Conservation (phyloP, 176 grass and related monocot species). For the Carex parvula region DNA sequence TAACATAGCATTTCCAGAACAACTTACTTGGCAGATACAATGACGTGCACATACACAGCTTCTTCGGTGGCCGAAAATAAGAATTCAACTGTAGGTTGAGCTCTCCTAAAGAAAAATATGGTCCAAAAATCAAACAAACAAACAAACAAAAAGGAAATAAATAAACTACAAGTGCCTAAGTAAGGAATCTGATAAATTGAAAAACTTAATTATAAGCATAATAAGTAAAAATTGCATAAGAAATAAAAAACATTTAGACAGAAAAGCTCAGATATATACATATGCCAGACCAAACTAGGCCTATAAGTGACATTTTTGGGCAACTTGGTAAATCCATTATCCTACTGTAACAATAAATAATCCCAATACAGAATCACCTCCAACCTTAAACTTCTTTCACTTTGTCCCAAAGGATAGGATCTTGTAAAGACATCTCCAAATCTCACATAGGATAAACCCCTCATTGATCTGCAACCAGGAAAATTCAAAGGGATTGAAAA, state of each 20-base stretch:
- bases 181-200: constrained; percentile 13
- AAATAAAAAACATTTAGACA: neutral
- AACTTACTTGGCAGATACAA: constrained; percentile 86
- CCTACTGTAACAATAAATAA: constrained; percentile 9
- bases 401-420: constrained; percentile 64
- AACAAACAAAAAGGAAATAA: constrained; percentile 25
- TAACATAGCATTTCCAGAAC: constrained; percentile 10
- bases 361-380: constrained; percentile 22
- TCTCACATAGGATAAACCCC: constrained; percentile 79
- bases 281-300: neutral
- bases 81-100: constrained; percentile 86
- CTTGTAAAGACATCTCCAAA: constrained; percentile 96
- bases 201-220: constrained; percentile 22
- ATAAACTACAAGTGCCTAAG: neutral
- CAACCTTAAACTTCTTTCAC: constrained; percentile 68
- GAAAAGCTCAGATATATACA: neutral
- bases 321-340: neutral
- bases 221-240: neutral
- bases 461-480: constrained; percentile 55
- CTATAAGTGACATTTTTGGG: constrained; percentile 4
- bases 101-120: constrained; percentile 55
- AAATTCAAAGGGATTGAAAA: neutral
- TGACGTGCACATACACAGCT: constrained; percentile 85
- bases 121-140: constrained; percentile 28
- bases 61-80: constrained; percentile 91